Percentiles rank a stretch among this genome's conserved stretches.
phyloP scores from a whole-genome alignment of 371 early-diverging fungal genomes.

The Lichtheimia ornata region DNA sequence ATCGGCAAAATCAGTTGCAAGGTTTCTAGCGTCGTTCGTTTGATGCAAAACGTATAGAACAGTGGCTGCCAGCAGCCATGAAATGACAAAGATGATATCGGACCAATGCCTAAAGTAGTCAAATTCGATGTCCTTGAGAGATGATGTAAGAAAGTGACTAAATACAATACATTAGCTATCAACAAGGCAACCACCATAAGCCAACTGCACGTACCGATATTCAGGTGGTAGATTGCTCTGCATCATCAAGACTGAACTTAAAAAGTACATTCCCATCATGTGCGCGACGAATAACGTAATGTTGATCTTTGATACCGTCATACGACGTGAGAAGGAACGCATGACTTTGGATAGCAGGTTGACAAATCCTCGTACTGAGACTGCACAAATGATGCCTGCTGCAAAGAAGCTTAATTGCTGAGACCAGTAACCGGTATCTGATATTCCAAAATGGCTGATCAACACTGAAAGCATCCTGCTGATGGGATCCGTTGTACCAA shows the following conservation, averaged over 20 bases:
- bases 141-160: conserved; percentile 77
- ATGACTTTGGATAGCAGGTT: conserved; percentile 78
- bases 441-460: conserved; percentile 56
- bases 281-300: conserved; percentile 81
- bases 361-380: conserved; percentile 85
- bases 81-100: conserved; percentile 87
- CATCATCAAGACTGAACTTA: conserved; percentile 89
- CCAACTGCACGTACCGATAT: conserved; percentile 55
- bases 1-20: conserved; percentile 42
- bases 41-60: conserved; percentile 73
- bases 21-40: conserved; percentile 49
- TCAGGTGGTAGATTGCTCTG: conserved; percentile 83
- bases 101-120: conserved; percentile 93
- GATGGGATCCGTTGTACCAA: conserved; percentile 84
- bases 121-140: conserved; percentile 78
- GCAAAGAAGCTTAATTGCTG: conserved; percentile 92
- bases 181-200: background rate
- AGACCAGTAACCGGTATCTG: conserved; percentile 78
- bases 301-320: conserved; percentile 62
- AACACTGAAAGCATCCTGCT: conserved; percentile 75
- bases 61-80: conserved; percentile 66
- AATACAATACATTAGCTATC: background rate
- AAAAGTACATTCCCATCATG: conserved; percentile 92
- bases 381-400: conserved; percentile 85
- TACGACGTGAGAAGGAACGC: conserved; percentile 60